Evolutionary conservation across 176 grass and related monocot species (phyloP), one percentile per base, ranked within the genome.

Genomic region (Triticum dicoccoides): DNA sequence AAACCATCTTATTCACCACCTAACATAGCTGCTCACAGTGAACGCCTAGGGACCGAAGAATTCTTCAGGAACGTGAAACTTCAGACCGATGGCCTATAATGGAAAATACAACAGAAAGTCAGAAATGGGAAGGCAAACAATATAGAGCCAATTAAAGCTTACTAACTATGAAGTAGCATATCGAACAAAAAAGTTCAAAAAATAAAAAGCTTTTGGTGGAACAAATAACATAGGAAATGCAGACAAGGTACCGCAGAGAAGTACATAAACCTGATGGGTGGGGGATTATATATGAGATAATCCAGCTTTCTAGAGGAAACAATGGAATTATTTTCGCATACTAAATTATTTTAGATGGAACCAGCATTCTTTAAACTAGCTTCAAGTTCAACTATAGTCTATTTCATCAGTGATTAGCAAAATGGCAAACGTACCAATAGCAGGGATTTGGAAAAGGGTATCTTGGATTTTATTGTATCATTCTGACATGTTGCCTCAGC

Each of bases 31-130:
- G 49, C 33, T 42, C 84, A 34, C 9, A 15, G 1, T 15, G 21
- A 86, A 45, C 24, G 21, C 61, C 58, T 89, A 84, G 39, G 41
- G 27, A 67, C 59, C 79, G 39, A 96, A 97, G 82, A 86, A 97
- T 17, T 92, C 90, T 88, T 97, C 94, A 39, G 94, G 92, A 69
- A 92, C 94, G 69, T 85, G 64, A 52, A 97, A 97, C 82, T 89
- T 94, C 83, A 94, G 38, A 69, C 94, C 94, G 59, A 94, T 80
- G 9, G 68, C 94, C 94, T 97, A 75, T 21, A 83, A 87, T 51
- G 42, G 39, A n/a, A 82, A 79, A 87, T 38, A 63, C 0, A 63
- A 87, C 20, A 44, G 20, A 24, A 77, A 9, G 12, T 79, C 71
- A 93, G 30, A 9, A 25, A 8, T 25, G 33, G 23, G 9, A 4